Conservation (phyloP, 768 basidiomycete species). For the Austroboletus eburneus region DNA sequence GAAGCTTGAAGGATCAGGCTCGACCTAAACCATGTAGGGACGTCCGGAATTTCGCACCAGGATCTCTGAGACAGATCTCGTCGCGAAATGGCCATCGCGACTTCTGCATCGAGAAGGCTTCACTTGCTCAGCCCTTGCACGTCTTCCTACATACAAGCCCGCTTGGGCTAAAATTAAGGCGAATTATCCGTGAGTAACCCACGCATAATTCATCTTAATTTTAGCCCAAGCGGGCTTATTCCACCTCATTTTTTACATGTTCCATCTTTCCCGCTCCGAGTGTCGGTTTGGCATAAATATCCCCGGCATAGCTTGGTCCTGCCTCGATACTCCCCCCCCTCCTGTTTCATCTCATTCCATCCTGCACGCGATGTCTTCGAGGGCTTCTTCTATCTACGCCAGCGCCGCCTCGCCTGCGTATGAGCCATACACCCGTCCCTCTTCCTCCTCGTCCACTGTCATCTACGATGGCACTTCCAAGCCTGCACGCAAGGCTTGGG, state of each 20-base stretch:
- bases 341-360: neutral
- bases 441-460: constrained; percentile 22
- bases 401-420: constrained; percentile 27
- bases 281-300: constrained; percentile 28
- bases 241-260: constrained; percentile 14
- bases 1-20: too few relatives aligned
- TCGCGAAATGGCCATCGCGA: constrained; percentile 5
- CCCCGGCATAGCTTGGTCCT: constrained; percentile 5
- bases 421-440: constrained; percentile 19
- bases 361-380: constrained; percentile 23
- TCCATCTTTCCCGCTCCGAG: neutral
- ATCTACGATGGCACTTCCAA: constrained; percentile 21
- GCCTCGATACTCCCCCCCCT: constrained; percentile 4
- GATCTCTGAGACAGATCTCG: constrained; percentile 19
- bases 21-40: constrained; percentile 1
- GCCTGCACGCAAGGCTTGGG: constrained; percentile 44
- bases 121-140: constrained; percentile 4
- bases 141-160: neutral
- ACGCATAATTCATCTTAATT: constrained; percentile 24
- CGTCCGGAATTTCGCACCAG: constrained; percentile 10
- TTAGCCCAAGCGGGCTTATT: constrained; percentile 23
- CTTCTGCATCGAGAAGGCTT: constrained; percentile 26
- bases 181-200: constrained; percentile 9
- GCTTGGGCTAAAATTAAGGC: too few relatives aligned
- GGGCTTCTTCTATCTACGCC: constrained; percentile 24